A percentile compares a stretch with the other conserved stretches of the same genome.
These are phyloP conservation scores for Lyophyllum semitale DNA, from an alignment of 768 basidiomycete genomes.

Conservation along the genomic window DNA sequence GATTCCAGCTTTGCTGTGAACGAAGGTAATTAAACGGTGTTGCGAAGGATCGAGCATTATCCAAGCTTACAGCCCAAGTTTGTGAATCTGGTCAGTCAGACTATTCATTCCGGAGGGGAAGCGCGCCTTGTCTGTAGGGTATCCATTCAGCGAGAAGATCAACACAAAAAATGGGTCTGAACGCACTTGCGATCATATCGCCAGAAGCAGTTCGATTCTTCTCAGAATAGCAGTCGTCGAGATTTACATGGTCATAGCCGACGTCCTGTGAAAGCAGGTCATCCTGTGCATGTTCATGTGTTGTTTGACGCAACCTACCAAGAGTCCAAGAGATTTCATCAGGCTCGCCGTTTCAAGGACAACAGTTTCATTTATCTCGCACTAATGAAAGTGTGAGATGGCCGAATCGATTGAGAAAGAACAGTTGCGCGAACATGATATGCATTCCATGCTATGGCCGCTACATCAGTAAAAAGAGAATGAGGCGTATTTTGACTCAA, in stretches of 20 bases:
- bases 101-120: constrained; percentile 62
- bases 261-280: constrained; percentile 39
- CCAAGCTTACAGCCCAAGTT: constrained; percentile 50
- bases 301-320: constrained; percentile 31
- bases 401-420: neutral
- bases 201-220: constrained; percentile 51
- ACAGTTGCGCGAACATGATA: constrained; percentile 47
- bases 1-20: constrained; percentile 42
- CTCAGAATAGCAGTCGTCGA: constrained; percentile 70
- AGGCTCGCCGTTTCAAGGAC: constrained; percentile 50
- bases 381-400: constrained; percentile 33
- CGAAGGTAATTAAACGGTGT: neutral
- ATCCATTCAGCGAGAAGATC: neutral
- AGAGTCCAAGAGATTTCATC: constrained; percentile 58
- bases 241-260: constrained; percentile 62
- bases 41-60: neutral
- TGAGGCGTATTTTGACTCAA: constrained; percentile 29
- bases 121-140: constrained; percentile 25
- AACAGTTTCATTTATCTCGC: constrained; percentile 58
- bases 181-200: constrained; percentile 54
- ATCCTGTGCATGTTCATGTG: too few species aligned
- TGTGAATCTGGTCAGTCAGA: constrained; percentile 58
- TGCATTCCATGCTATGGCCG: constrained; percentile 63
- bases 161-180: neutral
- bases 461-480: neutral